Base-by-base conservation (phyloP, 805 yeast genomes). In the Naumovozyma dairenensis region DNA sequence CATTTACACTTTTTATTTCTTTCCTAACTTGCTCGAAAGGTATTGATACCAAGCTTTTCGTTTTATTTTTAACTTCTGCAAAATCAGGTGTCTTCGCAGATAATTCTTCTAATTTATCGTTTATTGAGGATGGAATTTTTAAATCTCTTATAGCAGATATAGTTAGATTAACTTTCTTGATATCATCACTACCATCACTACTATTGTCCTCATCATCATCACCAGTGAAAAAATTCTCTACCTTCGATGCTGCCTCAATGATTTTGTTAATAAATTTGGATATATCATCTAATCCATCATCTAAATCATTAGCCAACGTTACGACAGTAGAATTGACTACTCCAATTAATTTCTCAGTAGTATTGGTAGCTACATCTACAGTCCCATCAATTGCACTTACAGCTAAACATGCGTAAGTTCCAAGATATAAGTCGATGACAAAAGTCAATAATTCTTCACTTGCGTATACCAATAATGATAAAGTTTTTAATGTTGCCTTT, bases 341-440 rank as follows among this genome's bases (percentile, higher is more conserved):
- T 4, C 54, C 52, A 6, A 86, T 65, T 1, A 84, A 62, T 1
- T 69, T 51, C 45, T 80, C 82, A 0, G 94, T 76, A 1, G 84
- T 72, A 49, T 82, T 80, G 1, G 82, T 53, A 0, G 93, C 93
- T 20, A 76, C 73, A 43, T 74, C 75, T 1, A 77, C 79, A 0
- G 82, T 69, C 3, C 87, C 83, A 46, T 74, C 77, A 5, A 87
- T 64, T 0, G 86, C 73, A 4, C 92, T 77, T 0, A 81, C 73
- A 10, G 85, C 53, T 10, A 92, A 62, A 55, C 98, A 92, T 0
- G 80, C 78, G 56, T 83, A 84, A 0, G 97, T 92, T 0, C 96
- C 97, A 2, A 86, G 55, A 31, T 80, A 71, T 42, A 89, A 46
- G 21, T 86, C 85, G 6, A 89, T 59, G 6, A 74, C 61, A 49